Conservation (phyloP, 1,284 basidiomycete genomes). For the Boletus albobrunnescens region DNA sequence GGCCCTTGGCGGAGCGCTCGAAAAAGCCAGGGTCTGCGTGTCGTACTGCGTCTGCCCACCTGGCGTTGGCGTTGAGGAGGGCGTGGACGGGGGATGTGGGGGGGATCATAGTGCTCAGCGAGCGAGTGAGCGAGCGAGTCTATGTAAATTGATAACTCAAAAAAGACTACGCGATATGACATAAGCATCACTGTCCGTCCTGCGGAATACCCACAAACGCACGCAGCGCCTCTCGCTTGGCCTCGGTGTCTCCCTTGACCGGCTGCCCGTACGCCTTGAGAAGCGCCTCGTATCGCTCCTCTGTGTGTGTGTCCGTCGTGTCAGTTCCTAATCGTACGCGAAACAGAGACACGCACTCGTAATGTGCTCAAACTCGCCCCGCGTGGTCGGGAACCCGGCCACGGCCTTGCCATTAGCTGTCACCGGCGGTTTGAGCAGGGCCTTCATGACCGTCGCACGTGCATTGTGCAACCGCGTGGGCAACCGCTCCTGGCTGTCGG, state of each 20-base stretch:
- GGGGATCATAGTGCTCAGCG: slow-evolving; percentile 14
- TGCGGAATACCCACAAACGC: slow-evolving; percentile 17
- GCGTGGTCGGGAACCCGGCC: slow-evolving; percentile 12
- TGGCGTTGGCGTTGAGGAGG: slow-evolving; percentile 53
- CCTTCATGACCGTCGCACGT: slow-evolving; percentile 25
- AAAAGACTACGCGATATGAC: no score
- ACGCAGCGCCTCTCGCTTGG: slow-evolving; percentile 22
- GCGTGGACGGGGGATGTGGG: slow-evolving; percentile 34
- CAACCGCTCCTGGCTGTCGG: slow-evolving; percentile 14
- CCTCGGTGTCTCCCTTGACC: slow-evolving; percentile 21
- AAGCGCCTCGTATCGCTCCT: slow-evolving; percentile 25
- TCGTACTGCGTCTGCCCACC: slow-evolving; percentile 59
- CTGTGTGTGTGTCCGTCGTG: no score
- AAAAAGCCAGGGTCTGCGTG: slow-evolving; percentile 64
- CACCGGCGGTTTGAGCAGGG: slow-evolving; percentile 10
- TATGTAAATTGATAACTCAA: no score
- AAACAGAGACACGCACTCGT: slow-evolving; percentile 24
- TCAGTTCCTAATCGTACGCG: no score
- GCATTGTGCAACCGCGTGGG: slow-evolving; percentile 20
- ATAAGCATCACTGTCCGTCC: slow-evolving; percentile 20
- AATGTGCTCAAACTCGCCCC: slow-evolving; percentile 29
- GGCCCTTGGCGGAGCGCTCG: slow-evolving; percentile 55
- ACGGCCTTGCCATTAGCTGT: slow-evolving; percentile 18
- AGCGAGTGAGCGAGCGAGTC: neutral
- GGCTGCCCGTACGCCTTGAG: slow-evolving; percentile 18